These are phyloP conservation scores for Dioscorea zingiberensis DNA, from an alignment of 106 monocot genomes.

Conservation along the genomic window DNA sequence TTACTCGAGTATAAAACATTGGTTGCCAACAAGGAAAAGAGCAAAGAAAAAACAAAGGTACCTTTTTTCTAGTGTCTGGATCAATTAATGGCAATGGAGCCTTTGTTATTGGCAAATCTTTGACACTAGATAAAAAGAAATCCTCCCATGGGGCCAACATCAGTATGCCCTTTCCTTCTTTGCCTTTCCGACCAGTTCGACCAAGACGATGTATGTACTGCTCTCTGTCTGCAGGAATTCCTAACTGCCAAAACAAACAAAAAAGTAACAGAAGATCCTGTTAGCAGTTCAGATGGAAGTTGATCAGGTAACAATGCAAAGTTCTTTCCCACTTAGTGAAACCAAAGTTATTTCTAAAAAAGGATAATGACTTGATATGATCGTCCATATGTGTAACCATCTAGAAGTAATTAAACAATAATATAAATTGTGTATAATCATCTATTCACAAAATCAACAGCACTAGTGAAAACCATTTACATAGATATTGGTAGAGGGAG, in stretches of 20 bases:
- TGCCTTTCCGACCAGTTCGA: slow-evolving; percentile 78
- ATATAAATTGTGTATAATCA: no score
- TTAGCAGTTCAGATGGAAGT: neutral
- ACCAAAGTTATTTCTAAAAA: no score
- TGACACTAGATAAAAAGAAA: slow-evolving; percentile 53
- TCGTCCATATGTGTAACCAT: no score
- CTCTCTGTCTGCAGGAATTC: slow-evolving; percentile 76
- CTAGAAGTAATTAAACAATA: no score
- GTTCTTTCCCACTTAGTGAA: no score
- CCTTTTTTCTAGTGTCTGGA: slow-evolving; percentile 50
- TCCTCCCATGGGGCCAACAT: slow-evolving; percentile 81
- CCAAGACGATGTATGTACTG: slow-evolving; percentile 88
- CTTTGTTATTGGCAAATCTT: slow-evolving; percentile 60
- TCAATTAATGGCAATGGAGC: slow-evolving; percentile 36
- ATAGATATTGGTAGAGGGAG: no score
- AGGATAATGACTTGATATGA: no score
- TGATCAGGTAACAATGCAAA: no score
- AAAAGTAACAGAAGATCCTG: neutral
- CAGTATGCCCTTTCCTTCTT: slow-evolving; percentile 64
- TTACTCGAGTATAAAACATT: no score
- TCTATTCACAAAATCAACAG: no score
- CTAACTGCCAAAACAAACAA: slow-evolving; percentile 31
- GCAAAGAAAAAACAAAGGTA: slow-evolving; percentile 7
- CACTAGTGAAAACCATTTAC: no score
- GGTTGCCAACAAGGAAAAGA: no score